phyloP scores from a whole-genome alignment of 2,329 filamentous ascomycete species.

The Ascochyta pisi region DNA sequence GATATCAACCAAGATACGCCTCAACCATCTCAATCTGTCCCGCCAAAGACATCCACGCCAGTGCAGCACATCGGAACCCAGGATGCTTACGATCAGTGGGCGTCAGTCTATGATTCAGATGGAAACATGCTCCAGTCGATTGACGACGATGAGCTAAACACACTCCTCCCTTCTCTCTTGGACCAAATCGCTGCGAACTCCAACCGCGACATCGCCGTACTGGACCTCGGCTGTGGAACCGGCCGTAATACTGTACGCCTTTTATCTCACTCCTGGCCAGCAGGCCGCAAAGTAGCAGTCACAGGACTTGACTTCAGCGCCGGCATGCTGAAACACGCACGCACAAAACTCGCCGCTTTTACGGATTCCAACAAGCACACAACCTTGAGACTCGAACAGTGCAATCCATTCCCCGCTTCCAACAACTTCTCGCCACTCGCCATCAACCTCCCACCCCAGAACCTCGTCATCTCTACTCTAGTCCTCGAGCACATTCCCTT shows the following conservation, averaged over 20 bases:
- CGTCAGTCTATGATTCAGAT: conserved; percentile 67
- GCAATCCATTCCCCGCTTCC: conserved; percentile 38
- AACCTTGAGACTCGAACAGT: conserved; percentile 28
- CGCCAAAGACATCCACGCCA: conserved; percentile 22
- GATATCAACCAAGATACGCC: conserved; percentile 21
- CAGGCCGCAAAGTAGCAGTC: conserved; percentile 44
- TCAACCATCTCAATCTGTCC: conserved; percentile 21
- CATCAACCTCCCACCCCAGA: conserved; percentile 33
- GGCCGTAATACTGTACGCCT: conserved; percentile 67
- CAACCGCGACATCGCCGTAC: conserved; percentile 48
- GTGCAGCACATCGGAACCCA: conserved; percentile 49
- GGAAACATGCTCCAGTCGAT: conserved; percentile 71
- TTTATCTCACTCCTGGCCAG: conserved; percentile 41
- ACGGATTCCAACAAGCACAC: not conserved
- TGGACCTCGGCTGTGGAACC: conserved; percentile 72
- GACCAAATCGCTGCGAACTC: conserved; percentile 27
- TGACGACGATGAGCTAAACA: conserved; percentile 63
- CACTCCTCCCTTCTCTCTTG: conserved; percentile 60
- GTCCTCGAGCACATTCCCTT: conserved; percentile 70
- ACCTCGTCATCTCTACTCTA: conserved; percentile 65
- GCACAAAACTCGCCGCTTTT: conserved; percentile 39
- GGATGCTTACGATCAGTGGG: conserved; percentile 60
- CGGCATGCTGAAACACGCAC: conserved; percentile 65
- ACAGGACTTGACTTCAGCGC: conserved; percentile 64
- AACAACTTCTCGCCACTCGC: conserved; percentile 3